Conservation (phyloP, 768 basidiomycete species). For the Kwoniella botswanensis region DNA sequence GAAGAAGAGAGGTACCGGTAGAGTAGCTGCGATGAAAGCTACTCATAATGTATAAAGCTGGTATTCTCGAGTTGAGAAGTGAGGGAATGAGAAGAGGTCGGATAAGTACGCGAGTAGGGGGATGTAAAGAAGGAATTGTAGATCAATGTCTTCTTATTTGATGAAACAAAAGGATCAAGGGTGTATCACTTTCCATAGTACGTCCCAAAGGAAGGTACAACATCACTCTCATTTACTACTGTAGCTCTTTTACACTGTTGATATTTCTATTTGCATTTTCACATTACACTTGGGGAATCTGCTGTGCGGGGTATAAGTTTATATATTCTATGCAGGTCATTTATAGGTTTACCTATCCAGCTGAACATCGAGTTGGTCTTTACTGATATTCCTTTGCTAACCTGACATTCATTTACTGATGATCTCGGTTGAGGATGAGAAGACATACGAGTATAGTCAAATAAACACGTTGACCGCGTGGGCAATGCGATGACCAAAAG, state of each 20-base stretch:
- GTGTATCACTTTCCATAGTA: no score
- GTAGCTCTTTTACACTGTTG: neutral
- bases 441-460: no score
- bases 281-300: neutral
- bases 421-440: no score
- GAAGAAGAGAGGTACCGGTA: slow-evolving; percentile 11
- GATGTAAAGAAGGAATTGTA: neutral
- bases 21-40: slow-evolving; percentile 22
- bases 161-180: neutral
- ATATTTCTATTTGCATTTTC: neutral
- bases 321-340: slow-evolving; percentile 4
- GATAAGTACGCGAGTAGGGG: neutral
- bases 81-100: neutral
- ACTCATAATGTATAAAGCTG: slow-evolving; percentile 14
- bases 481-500: neutral
- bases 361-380: neutral
- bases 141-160: neutral
- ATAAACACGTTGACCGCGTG: neutral
- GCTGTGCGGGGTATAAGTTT: neutral
- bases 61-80: neutral
- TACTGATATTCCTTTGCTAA: neutral
- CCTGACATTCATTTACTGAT: no score
- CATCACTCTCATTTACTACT: neutral
- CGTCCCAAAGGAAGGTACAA: no score
- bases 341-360: neutral